phyloP scores from a whole-genome alignment of 306 rosid genomes.

The Ormosia emarginata region DNA sequence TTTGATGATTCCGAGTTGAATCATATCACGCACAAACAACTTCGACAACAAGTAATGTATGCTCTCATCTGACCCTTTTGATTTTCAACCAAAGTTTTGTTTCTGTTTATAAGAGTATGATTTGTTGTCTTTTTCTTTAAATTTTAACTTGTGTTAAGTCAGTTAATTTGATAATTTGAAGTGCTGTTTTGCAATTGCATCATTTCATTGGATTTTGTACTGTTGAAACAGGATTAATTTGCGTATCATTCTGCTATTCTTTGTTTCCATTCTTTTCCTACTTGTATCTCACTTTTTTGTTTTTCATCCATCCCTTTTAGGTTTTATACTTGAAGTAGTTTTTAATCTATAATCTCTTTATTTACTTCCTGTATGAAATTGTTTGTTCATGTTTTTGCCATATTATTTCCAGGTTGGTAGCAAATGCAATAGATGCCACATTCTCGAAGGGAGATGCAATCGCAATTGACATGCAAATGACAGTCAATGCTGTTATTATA shows the following conservation, averaged over 20 bases:
- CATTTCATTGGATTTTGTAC: not conserved
- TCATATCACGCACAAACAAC: slow-evolving; percentile 57
- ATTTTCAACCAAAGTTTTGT: not conserved
- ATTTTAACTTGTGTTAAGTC: not conserved
- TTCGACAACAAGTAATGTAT: slow-evolving; percentile 73
- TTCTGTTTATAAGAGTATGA: not conserved
- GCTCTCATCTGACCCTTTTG: slow-evolving; percentile 19
- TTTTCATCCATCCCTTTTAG: not conserved
- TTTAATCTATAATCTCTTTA: not conserved
- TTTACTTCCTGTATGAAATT: not conserved
- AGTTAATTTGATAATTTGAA: not conserved
- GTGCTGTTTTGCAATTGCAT: not conserved
- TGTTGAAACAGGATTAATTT: not conserved
- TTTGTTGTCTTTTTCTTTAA: not conserved
- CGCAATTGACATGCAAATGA: slow-evolving; percentile 93
- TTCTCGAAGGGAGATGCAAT: slow-evolving; percentile 87
- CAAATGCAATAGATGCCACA: slow-evolving; percentile 58
- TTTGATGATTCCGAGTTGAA: slow-evolving; percentile 50
- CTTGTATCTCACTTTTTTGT: not conserved
- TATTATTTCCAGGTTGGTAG: slow-evolving; percentile 65
- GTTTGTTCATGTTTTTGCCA: not conserved
- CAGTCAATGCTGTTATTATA: slow-evolving; percentile 68
- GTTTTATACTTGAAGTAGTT: not conserved
- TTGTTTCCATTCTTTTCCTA: not conserved
- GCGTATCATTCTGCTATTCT: not conserved